Conservation (phyloP, 2,329 filamentous ascomycete genomes). For the Aspergillus piperis region DNA sequence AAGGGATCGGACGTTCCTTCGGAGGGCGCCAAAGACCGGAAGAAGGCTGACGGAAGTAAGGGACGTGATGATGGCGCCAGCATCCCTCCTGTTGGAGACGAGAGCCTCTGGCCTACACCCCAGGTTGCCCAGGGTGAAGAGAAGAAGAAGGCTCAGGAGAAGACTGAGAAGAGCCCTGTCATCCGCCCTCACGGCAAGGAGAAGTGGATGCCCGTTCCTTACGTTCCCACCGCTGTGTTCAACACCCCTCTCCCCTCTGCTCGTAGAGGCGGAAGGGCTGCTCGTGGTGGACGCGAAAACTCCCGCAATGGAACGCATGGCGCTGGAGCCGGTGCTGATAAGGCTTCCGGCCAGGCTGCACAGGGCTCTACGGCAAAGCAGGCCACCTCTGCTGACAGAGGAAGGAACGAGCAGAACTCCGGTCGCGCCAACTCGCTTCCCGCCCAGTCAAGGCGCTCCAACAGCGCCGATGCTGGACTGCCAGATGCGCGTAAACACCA, state of each 20-base stretch:
- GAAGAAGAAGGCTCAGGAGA: conserved; percentile 70
- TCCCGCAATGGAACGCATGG: conserved; percentile 48
- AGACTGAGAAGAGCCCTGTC: conserved; percentile 60
- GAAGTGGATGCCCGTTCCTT: conserved; percentile 81
- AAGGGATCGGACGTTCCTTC: conserved; percentile 36
- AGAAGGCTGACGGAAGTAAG: conserved; percentile 45
- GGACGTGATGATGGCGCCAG: conserved; percentile 41
- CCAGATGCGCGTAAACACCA: conserved; percentile 38
- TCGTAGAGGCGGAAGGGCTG: conserved; percentile 57
- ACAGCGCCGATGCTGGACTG: conserved; percentile 35
- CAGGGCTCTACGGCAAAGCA: conserved; percentile 32
- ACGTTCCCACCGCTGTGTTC: conserved; percentile 82
- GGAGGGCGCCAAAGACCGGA: conserved; percentile 37
- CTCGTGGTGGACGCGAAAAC: conserved; percentile 57
- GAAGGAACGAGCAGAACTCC: conserved; percentile 38
- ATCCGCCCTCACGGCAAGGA: conserved; percentile 68
- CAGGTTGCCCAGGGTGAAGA: conserved; percentile 75
- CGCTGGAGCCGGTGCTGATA: conserved; percentile 36
- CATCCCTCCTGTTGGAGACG: conserved; percentile 72
- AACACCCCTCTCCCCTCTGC: conserved; percentile 69
- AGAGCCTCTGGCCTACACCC: conserved; percentile 85
- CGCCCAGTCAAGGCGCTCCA: conserved; percentile 38
- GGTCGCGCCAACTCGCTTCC: conserved; percentile 44
- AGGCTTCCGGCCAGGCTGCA: conserved; percentile 31
- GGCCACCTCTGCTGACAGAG: conserved; percentile 33